These are phyloP conservation scores for Russula olivacea DNA, from an alignment of 768 basidiomycete genomes.

Conservation along the genomic window DNA sequence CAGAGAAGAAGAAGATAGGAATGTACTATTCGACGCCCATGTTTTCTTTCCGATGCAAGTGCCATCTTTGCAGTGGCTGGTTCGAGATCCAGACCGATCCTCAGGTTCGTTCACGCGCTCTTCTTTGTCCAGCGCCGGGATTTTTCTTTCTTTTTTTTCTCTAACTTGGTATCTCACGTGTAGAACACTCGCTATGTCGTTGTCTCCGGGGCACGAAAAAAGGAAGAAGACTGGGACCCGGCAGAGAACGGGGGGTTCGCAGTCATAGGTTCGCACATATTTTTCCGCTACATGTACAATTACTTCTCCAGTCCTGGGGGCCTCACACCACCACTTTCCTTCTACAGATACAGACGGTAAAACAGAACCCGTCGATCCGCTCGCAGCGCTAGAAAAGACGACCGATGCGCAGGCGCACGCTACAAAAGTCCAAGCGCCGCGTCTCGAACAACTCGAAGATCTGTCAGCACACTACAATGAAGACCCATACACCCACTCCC, in stretches of 20 bases:
- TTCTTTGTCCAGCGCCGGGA: background rate
- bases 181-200: conserved; percentile 97
- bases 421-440: conserved; percentile 69
- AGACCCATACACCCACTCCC: conserved; percentile 83
- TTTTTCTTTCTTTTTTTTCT: background rate
- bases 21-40: conserved; percentile 94
- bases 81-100: conserved; percentile 98
- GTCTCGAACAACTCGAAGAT: conserved; percentile 72
- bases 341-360: conserved; percentile 61
- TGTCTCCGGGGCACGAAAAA: conserved; percentile 84
- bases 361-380: conserved; percentile 65
- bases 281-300: background rate
- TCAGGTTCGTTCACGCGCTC: conserved; percentile 49
- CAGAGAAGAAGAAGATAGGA: conserved; percentile 96
- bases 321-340: background rate
- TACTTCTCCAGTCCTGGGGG: background rate
- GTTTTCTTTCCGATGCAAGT: conserved; percentile 94
- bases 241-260: conserved; percentile 93
- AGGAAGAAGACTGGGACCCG: conserved; percentile 96
- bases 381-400: conserved; percentile 85
- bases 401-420: conserved; percentile 67
- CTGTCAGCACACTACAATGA: conserved; percentile 72
- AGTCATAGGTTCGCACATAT: conserved; percentile 57
- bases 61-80: conserved; percentile 93
- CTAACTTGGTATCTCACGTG: background rate